phyloP scores from a whole-genome alignment of 371 early-diverging fungal genomes.

The Actinomortierella ambigua region DNA sequence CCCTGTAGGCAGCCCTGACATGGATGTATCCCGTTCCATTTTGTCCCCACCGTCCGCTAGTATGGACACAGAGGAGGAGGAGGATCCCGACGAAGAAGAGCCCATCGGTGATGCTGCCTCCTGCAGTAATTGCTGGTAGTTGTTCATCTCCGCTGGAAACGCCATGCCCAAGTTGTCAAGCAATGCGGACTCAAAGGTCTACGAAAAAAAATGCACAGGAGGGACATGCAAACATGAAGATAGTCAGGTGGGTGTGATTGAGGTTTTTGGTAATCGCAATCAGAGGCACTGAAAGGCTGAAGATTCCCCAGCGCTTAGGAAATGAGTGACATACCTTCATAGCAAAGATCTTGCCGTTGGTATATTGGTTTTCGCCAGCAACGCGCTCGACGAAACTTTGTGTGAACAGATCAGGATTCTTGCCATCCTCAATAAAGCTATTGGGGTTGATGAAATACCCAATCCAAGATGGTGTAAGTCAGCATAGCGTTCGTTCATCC shows the following conservation, averaged over 20 bases:
- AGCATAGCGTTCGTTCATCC: not conserved
- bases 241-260: no score
- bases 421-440: slow-evolving; percentile 71
- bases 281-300: no score
- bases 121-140: slow-evolving; percentile 16
- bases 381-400: slow-evolving; percentile 73
- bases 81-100: no score
- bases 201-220: not conserved
- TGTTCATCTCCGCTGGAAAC: slow-evolving; percentile 34
- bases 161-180: slow-evolving; percentile 24
- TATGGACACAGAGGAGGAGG: no score
- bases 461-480: not conserved
- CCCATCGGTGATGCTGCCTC: not conserved
- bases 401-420: slow-evolving; percentile 77
- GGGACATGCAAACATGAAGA: no score
- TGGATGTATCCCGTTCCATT: no score
- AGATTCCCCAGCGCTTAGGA: no score
- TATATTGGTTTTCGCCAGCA: slow-evolving; percentile 81
- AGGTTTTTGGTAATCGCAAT: no score
- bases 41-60: no score
- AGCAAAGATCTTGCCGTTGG: slow-evolving; percentile 76
- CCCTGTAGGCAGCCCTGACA: no score
- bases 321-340: slow-evolving; percentile 52
- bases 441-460: no score
- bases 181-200: slow-evolving; percentile 39